Percentiles rank a stretch among this genome's conserved stretches.
Conservation (phyloP, 163 green algal genomes). For the Trebouxia gelatinosa region DNA sequence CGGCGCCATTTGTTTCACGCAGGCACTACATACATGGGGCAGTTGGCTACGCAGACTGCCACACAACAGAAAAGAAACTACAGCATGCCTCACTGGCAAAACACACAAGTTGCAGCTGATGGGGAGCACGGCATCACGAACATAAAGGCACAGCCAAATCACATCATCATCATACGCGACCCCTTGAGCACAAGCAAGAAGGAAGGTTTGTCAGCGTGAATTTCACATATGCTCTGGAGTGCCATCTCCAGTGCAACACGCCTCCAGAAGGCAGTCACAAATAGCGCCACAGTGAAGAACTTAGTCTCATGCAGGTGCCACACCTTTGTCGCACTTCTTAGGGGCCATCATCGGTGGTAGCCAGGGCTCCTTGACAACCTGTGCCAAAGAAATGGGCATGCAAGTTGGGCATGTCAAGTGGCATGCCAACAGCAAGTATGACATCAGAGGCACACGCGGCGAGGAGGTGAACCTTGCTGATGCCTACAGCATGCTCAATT, state of each 20-base stretch:
- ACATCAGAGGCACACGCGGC: slow-evolving; percentile 1
- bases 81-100: slow-evolving; percentile 12
- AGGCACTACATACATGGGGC: too few species aligned
- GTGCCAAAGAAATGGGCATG: slow-evolving; percentile 4
- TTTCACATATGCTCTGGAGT: not conserved
- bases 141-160: not conserved
- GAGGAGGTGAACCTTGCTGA: not conserved
- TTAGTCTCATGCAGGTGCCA: slow-evolving; percentile 3
- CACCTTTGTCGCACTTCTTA: slow-evolving; percentile 26
- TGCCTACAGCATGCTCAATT: not conserved
- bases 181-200: not conserved
- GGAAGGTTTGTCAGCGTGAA: not conserved
- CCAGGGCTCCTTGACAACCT: slow-evolving; percentile 2
- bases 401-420: slow-evolving; percentile 26
- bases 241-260: not conserved
- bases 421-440: slow-evolving; percentile 8
- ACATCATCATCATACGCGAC: slow-evolving; percentile 3
- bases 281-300: not conserved
- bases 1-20: too few species aligned
- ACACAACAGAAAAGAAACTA: not conserved
- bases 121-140: not conserved
- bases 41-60: too few species aligned
- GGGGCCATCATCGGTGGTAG: slow-evolving; percentile 19
- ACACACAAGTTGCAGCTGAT: not conserved
- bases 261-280: not conserved